These are phyloP conservation scores for Talinum fruticosum DNA, from an alignment of 148 eudicot species.

Conservation along the genomic window DNA sequence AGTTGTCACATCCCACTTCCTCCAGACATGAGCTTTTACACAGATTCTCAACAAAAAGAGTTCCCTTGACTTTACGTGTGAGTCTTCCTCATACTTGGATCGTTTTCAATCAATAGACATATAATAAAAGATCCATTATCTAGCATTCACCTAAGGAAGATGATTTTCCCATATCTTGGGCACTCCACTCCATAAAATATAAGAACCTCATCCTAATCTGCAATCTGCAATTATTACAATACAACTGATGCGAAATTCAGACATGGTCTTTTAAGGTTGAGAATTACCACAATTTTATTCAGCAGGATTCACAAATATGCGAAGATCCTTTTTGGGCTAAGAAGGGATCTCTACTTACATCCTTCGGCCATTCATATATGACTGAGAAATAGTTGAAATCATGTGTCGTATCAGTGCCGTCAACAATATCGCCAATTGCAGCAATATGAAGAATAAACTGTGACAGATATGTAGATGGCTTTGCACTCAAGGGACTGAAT, in stretches of 20 bases:
- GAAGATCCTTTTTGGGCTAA: conserved; percentile 9
- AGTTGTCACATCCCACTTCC: too few species aligned
- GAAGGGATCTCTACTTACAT: conserved; percentile 48
- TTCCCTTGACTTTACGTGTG: neutral
- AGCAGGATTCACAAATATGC: neutral
- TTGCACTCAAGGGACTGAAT: conserved; percentile 67
- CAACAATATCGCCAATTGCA: conserved; percentile 98
- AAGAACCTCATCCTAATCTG: neutral
- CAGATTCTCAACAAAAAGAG: too few species aligned
- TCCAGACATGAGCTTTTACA: too few species aligned
- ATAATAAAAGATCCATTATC: too few species aligned
- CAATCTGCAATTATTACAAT: neutral
- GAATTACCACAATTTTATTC: neutral
- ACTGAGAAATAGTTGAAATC: conserved; percentile 98
- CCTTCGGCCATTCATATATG: conserved; percentile 97
- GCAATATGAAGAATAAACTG: conserved; percentile 97
- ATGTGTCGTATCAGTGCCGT: conserved; percentile 97
- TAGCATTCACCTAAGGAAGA: neutral
- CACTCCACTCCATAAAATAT: neutral
- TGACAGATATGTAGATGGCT: conserved; percentile 81
- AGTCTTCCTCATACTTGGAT: too few species aligned
- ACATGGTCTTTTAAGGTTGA: neutral
- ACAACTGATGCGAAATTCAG: neutral
- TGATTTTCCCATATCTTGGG: neutral
- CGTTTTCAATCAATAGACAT: neutral